phyloP scores from a whole-genome alignment of 2,329 filamentous ascomycete species.

The Myrmaecium sp. region DNA sequence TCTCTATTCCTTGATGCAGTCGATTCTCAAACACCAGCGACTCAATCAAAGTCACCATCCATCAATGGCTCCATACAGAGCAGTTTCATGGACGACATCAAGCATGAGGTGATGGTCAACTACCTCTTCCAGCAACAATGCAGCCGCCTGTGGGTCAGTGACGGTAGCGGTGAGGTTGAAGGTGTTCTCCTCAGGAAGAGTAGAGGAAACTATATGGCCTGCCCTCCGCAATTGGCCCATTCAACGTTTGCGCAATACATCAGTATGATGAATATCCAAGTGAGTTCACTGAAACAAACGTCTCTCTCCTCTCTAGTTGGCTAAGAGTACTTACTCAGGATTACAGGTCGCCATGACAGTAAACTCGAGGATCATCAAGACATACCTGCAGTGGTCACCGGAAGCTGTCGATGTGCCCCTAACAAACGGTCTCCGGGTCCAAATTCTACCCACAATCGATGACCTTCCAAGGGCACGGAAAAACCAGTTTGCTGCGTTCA shows the following conservation, averaged over 20 bases:
- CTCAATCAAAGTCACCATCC: no score
- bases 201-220: conserved; percentile 54
- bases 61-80: no score
- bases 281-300: no score
- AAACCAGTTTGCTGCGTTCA: conserved; percentile 66
- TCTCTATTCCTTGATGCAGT: no score
- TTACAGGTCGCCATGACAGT: conserved; percentile 59
- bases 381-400: conserved; percentile 12
- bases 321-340: conserved; percentile 4
- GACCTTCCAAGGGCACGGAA: conserved; percentile 56
- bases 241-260: conserved; percentile 50
- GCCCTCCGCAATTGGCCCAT: conserved; percentile 45
- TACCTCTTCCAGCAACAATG: conserved; percentile 70
- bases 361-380: conserved; percentile 64
- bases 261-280: conserved; percentile 53
- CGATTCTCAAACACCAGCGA: no score
- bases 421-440: conserved; percentile 59
- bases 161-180: conserved; percentile 50
- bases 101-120: conserved; percentile 71
- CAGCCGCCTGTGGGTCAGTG: conserved; percentile 54
- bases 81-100: conserved; percentile 50
- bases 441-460: conserved; percentile 55
- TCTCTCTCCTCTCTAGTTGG: neutral
- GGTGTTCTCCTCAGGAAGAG: conserved; percentile 56
- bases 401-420: conserved; percentile 51